Evolutionary conservation across 2,329 filamentous ascomycete species (phyloP).

Genomic region (Tolypocladium amazonense): DNA sequence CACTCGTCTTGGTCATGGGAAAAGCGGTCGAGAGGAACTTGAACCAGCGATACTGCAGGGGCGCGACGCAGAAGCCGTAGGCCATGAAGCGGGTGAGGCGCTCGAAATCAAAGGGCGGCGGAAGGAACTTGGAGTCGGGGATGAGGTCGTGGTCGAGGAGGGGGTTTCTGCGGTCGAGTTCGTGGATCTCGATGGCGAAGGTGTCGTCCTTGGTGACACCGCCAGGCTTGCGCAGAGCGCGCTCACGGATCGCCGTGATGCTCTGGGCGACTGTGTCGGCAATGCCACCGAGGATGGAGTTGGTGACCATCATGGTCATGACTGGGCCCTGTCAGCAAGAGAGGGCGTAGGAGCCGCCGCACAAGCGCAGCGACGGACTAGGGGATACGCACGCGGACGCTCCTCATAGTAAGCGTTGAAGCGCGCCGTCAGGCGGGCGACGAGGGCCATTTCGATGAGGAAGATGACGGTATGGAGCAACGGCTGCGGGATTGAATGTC

Average conservation of each 20-base stretch:
- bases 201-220: slow-evolving; percentile 54
- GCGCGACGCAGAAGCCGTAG: slow-evolving; percentile 94
- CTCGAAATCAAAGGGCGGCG: slow-evolving; percentile 91
- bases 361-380: background rate
- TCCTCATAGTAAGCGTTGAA: slow-evolving; percentile 94
- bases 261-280: slow-evolving; percentile 94
- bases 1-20: slow-evolving; percentile 68
- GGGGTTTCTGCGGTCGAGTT: slow-evolving; percentile 72
- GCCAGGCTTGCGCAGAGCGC: slow-evolving; percentile 51
- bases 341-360: background rate
- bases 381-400: slow-evolving; percentile 55
- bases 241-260: slow-evolving; percentile 71
- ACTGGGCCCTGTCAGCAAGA: slow-evolving; percentile 37
- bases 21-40: slow-evolving; percentile 72
- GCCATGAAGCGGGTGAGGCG: slow-evolving; percentile 91
- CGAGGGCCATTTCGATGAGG: slow-evolving; percentile 77
- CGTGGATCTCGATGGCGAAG: slow-evolving; percentile 78
- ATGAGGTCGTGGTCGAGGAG: slow-evolving; percentile 55
- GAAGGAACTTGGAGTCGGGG: slow-evolving; percentile 47
- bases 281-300: slow-evolving; percentile 87
- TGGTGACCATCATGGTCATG: slow-evolving; percentile 98
- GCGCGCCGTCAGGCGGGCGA: slow-evolving; percentile 69
- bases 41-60: slow-evolving; percentile 94
- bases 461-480: slow-evolving; percentile 78
- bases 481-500: slow-evolving; percentile 45